Percentiles rank a stretch among this genome's conserved stretches.
phyloP scores from a whole-genome alignment of 208 protist species.

The Crithidia sp. region DNA sequence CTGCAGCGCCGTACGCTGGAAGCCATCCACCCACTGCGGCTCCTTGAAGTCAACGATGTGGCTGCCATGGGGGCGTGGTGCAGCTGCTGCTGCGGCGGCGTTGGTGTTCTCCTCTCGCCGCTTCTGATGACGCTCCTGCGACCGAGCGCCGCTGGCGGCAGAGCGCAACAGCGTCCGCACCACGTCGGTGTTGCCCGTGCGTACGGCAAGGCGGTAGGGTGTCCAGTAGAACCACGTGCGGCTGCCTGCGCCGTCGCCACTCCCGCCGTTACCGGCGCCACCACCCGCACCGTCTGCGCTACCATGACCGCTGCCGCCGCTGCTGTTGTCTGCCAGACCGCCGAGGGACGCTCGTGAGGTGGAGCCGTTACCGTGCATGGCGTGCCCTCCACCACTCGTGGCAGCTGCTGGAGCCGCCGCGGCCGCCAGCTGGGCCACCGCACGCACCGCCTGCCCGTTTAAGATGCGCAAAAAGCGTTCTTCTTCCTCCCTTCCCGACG shows the following conservation, averaged over 20 bases:
- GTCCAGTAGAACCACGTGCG: conserved; percentile 44
- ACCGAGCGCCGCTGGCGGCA: not conserved
- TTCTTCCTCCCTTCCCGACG: conserved; percentile 8
- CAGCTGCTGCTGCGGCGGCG: not conserved
- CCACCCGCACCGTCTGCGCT: not conserved
- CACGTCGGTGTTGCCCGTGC: conserved; percentile 26
- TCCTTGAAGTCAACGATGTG: conserved; percentile 67
- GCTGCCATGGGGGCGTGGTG: not conserved
- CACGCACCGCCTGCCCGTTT: conserved; percentile 16
- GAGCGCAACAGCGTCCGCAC: conserved; percentile 25
- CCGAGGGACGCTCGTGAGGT: not conserved
- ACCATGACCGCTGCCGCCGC: not conserved
- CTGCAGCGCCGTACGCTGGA: conserved; percentile 69
- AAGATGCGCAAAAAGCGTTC: conserved; percentile 10
- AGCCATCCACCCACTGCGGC: conserved; percentile 47
- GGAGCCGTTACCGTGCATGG: not conserved
- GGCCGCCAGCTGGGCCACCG: not conserved
- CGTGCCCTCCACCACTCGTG: not conserved
- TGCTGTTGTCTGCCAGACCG: not conserved
- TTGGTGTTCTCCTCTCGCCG: not conserved
- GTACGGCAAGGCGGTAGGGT: conserved; percentile 63
- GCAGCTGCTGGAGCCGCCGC: not conserved
- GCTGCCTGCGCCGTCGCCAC: not conserved
- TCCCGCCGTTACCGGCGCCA: not conserved
- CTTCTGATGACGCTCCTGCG: not conserved